Evolutionary conservation across 192 early-diverging fungal species (phyloP).

Genomic region (Backusella psychrophila): DNA sequence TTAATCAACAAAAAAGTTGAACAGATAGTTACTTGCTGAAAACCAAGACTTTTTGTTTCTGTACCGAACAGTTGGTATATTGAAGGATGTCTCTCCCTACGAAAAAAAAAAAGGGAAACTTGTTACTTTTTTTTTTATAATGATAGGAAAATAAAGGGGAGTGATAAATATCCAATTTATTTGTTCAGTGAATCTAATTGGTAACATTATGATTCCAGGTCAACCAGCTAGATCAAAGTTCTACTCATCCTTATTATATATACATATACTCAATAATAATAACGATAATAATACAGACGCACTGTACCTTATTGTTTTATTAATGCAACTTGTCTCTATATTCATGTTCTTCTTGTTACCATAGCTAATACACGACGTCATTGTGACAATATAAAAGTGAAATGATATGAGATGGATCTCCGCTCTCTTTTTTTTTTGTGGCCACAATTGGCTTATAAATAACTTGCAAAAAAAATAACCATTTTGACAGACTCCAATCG

Average conservation of each 20-base stretch:
- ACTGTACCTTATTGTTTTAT: no score
- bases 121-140: background rate
- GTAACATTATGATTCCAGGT: background rate
- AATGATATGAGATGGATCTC: no score
- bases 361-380: no score
- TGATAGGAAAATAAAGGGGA: background rate
- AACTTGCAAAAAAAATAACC: no score
- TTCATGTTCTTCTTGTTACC: no score
- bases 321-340: no score
- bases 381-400: no score
- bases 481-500: no score
- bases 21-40: background rate
- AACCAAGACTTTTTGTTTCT: background rate
- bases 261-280: background rate
- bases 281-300: background rate
- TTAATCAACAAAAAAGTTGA: background rate
- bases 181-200: background rate
- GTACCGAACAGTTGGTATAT: background rate
- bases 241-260: background rate
- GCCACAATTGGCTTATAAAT: no score
- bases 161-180: background rate
- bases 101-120: background rate
- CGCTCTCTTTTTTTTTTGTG: no score
- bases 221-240: background rate
- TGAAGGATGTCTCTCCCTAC: background rate